These are phyloP conservation scores for Plasmodium vinckei DNA, from an alignment of 169 alveolate genomes.

Conservation along the genomic window DNA sequence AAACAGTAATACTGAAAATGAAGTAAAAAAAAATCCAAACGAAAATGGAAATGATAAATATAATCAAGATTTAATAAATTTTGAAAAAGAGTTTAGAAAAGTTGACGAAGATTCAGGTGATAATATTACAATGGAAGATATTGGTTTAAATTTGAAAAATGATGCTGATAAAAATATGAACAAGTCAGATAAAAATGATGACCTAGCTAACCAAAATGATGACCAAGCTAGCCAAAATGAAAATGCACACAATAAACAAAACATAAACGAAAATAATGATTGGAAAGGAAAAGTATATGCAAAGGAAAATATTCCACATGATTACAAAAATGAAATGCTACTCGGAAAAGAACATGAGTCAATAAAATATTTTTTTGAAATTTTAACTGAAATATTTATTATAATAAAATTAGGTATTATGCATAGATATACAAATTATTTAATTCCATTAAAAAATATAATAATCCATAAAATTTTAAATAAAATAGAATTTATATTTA, in stretches of 20 bases:
- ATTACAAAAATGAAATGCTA: neutral
- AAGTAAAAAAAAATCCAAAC: neutral
- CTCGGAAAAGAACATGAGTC: constrained; percentile 26
- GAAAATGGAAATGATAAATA: neutral
- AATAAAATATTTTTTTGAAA: constrained; percentile 27
- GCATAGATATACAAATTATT: constrained; percentile 11
- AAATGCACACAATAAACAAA: neutral
- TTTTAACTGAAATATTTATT: constrained; percentile 9
- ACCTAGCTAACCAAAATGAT: neutral
- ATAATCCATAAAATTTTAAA: constrained; percentile 11
- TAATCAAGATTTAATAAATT: neutral
- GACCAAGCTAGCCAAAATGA: neutral
- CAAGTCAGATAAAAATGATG: neutral
- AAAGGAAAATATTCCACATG: neutral
- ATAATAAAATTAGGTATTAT: constrained; percentile 41
- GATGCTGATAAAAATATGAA: constrained; percentile 1
- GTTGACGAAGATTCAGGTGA: constrained; percentile 8
- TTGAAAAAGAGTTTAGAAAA: neutral
- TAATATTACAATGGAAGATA: neutral
- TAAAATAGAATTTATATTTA: constrained; percentile 9
- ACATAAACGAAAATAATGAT: neutral
- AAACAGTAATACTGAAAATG: too few species aligned
- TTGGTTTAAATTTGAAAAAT: neutral
- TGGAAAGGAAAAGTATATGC: neutral
- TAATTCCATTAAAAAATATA: constrained; percentile 37